These are phyloP conservation scores for Clonostachys chloroleuca DNA, from an alignment of 2,329 filamentous ascomycete genomes.

Conservation along the genomic window DNA sequence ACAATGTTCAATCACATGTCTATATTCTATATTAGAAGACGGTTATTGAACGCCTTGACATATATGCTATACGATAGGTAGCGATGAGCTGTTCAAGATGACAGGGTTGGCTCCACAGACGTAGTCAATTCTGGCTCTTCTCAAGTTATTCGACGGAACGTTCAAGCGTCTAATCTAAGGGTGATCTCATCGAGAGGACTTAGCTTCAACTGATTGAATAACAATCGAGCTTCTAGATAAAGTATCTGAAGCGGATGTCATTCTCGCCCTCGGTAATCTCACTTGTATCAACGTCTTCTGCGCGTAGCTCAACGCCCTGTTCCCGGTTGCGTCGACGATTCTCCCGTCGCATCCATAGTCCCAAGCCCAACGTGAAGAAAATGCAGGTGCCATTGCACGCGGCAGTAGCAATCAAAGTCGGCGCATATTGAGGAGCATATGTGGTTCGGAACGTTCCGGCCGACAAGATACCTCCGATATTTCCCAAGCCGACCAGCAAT, in stretches of 20 bases:
- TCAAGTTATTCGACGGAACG: too few relatives aligned
- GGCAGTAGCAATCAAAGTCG: slow-evolving; percentile 38
- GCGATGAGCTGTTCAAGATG: too few relatives aligned
- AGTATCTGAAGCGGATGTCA: slow-evolving; percentile 8
- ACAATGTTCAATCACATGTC: too few relatives aligned
- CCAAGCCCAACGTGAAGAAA: slow-evolving; percentile 9
- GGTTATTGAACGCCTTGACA: too few relatives aligned
- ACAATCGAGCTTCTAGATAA: slow-evolving; percentile 4
- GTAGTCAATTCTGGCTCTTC: too few relatives aligned
- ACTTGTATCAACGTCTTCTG: slow-evolving; percentile 10
- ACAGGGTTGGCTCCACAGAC: too few relatives aligned
- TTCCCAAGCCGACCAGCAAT: slow-evolving; percentile 40
- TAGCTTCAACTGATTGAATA: too few relatives aligned
- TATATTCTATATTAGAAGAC: too few relatives aligned
- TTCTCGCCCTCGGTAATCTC: slow-evolving; percentile 7
- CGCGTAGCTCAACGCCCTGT: slow-evolving; percentile 6
- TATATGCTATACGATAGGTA: too few relatives aligned
- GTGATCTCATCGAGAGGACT: too few relatives aligned
- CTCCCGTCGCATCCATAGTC: slow-evolving; percentile 10
- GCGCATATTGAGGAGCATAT: slow-evolving; percentile 42
- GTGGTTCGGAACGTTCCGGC: slow-evolving; percentile 38
- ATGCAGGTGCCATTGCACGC: slow-evolving; percentile 5
- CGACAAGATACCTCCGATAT: slow-evolving; percentile 39
- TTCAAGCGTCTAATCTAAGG: too few relatives aligned
- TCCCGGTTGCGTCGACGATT: slow-evolving; percentile 6